These are phyloP conservation scores for Vigna nakashimae DNA, from an alignment of 306 rosid genomes.

Conservation along the genomic window DNA sequence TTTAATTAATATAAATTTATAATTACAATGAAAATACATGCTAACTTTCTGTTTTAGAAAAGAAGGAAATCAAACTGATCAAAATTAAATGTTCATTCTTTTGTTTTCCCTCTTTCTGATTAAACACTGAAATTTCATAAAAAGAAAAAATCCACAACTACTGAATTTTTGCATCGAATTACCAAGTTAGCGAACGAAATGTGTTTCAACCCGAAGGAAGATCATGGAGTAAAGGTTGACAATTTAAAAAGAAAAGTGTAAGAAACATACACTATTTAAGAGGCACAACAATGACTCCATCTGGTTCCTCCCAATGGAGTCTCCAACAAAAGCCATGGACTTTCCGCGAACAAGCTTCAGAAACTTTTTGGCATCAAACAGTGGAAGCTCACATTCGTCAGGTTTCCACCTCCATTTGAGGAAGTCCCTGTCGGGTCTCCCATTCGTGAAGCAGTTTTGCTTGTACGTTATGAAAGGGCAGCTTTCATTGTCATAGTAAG, in stretches of 20 bases:
- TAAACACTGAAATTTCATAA: too few species aligned
- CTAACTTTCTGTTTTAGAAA: too few species aligned
- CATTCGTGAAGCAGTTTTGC: slow-evolving; percentile 76
- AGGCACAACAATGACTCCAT: slow-evolving; percentile 86
- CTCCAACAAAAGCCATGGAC: slow-evolving; percentile 90
- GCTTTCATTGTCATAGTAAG: slow-evolving; percentile 61
- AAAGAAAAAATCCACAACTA: too few species aligned
- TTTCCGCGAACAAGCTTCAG: slow-evolving; percentile 71
- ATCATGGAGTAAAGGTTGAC: too few species aligned
- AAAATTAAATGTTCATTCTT: too few species aligned
- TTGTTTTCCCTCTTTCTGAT: too few species aligned
- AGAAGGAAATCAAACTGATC: too few species aligned
- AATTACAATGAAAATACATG: too few species aligned
- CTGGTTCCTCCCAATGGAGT: slow-evolving; percentile 83
- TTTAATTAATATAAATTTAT: too few species aligned
- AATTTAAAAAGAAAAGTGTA: not conserved
- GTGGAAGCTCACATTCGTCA: slow-evolving; percentile 71
- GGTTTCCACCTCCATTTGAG: slow-evolving; percentile 88
- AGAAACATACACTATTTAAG: slow-evolving; percentile 42
- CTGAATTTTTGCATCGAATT: too few species aligned
- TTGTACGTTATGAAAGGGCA: slow-evolving; percentile 67
- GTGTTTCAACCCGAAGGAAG: too few species aligned
- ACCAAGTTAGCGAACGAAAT: too few species aligned
- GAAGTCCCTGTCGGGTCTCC: slow-evolving; percentile 74
- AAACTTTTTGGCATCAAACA: slow-evolving; percentile 70